Evolutionary conservation across 768 basidiomycete species (phyloP).

Genomic region (Boletus vinaceobasis): DNA sequence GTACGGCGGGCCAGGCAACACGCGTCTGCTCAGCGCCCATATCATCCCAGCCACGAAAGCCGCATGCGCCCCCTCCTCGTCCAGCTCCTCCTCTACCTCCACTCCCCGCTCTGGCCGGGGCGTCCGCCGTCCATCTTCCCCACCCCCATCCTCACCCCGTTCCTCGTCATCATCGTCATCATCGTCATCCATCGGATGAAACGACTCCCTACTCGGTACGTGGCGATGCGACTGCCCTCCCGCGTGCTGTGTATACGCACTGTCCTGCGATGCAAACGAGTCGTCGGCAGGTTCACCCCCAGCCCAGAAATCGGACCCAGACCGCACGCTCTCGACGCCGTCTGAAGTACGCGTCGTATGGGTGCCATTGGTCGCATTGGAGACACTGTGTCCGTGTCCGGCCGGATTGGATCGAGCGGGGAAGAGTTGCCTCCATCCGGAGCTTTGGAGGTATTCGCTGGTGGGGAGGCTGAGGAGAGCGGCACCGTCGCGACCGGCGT

Average conservation of each 20-base stretch:
- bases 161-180: slow-evolving; percentile 13
- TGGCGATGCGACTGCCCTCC: slow-evolving; percentile 10
- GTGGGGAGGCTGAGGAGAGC: slow-evolving; percentile 81
- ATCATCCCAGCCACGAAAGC: slow-evolving; percentile 90
- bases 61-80: slow-evolving; percentile 76
- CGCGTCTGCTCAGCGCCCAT: slow-evolving; percentile 66
- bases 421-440: slow-evolving; percentile 56
- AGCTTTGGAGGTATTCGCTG: slow-evolving; percentile 82
- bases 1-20: slow-evolving; percentile 76
- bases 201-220: slow-evolving; percentile 27
- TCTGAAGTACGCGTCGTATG: slow-evolving; percentile 11
- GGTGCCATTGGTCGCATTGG: slow-evolving; percentile 17
- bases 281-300: slow-evolving; percentile 22
- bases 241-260: slow-evolving; percentile 6
- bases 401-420: neutral
- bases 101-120: slow-evolving; percentile 13
- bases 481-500: slow-evolving; percentile 78
- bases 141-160: neutral
- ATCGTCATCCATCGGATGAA: slow-evolving; percentile 31
- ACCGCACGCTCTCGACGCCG: slow-evolving; percentile 49
- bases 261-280: slow-evolving; percentile 22
- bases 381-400: slow-evolving; percentile 19
- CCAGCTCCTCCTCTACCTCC: slow-evolving; percentile 41
- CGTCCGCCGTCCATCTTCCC: slow-evolving; percentile 22
- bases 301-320: slow-evolving; percentile 79